phyloP scores from a whole-genome alignment of 2,329 filamentous ascomycete genomes.

The Epichloe gansuensis region DNA sequence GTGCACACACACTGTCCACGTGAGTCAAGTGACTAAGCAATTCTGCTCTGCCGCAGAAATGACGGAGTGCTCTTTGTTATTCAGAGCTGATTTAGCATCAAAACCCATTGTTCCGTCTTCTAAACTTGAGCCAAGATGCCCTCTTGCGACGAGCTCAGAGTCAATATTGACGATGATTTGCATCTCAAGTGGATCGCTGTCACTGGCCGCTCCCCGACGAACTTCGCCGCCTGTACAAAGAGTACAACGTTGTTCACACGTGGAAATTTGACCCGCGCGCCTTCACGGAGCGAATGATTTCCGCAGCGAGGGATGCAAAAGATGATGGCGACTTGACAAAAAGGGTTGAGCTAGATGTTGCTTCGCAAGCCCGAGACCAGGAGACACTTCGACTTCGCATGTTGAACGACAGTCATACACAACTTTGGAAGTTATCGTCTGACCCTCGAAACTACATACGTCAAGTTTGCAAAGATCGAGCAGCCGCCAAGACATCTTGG shows the following conservation, averaged over 20 bases:
- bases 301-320: not conserved
- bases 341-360: not conserved
- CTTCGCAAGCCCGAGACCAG: not conserved
- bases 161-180: not conserved
- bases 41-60: no score
- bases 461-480: not conserved
- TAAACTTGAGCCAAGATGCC: not conserved
- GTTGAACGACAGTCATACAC: not conserved
- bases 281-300: not conserved
- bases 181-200: not conserved
- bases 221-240: not conserved
- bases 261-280: not conserved
- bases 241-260: not conserved
- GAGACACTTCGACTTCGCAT: not conserved
- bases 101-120: not conserved
- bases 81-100: not conserved
- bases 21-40: not conserved
- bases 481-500: not conserved
- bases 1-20: not conserved
- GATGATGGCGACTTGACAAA: not conserved
- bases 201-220: not conserved
- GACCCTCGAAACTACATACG: not conserved
- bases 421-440: not conserved
- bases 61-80: no score
- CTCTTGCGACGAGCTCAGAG: not conserved